A percentile compares a stretch with the other conserved stretches of the same genome.
Evolutionary conservation across 257 asterid genomes (phyloP).

Genomic region (Catharanthus roseus): DNA sequence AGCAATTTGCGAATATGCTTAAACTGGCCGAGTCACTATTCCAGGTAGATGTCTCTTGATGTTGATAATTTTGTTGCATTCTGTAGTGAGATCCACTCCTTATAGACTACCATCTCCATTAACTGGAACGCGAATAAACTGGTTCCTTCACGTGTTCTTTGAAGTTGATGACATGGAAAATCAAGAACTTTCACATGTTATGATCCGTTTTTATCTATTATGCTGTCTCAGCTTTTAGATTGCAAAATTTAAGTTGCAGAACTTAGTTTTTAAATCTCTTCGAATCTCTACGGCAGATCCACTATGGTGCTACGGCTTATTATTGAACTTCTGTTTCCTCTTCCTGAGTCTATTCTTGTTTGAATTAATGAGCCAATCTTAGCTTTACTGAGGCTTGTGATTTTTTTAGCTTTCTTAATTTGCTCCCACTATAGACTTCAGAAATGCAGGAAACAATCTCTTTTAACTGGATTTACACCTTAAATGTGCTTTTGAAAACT

Average conservation of each 20-base stretch:
- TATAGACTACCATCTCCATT: background rate
- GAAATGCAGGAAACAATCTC: background rate
- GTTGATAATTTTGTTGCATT: constrained; percentile 1
- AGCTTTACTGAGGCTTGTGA: too few relatives aligned
- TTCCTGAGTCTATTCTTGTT: background rate
- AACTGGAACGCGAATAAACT: background rate
- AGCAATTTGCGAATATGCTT: constrained; percentile 73
- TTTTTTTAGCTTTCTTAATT: background rate
- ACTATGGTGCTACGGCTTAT: background rate
- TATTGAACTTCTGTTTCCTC: background rate
- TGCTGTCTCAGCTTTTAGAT: background rate
- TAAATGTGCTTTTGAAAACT: too few relatives aligned
- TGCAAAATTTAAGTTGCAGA: background rate
- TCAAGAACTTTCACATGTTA: background rate
- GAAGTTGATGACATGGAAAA: background rate
- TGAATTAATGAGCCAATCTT: background rate
- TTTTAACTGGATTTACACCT: background rate
- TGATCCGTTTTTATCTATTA: background rate
- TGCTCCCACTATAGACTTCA: background rate
- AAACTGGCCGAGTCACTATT: constrained; percentile 71
- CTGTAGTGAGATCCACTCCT: background rate
- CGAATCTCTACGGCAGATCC: background rate
- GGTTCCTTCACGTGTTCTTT: background rate
- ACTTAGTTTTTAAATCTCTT: background rate
- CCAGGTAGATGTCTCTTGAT: constrained; percentile 53